Conservation (phyloP, 495 filamentous ascomycete species). For the Pyrenopolyporus hunteri region DNA sequence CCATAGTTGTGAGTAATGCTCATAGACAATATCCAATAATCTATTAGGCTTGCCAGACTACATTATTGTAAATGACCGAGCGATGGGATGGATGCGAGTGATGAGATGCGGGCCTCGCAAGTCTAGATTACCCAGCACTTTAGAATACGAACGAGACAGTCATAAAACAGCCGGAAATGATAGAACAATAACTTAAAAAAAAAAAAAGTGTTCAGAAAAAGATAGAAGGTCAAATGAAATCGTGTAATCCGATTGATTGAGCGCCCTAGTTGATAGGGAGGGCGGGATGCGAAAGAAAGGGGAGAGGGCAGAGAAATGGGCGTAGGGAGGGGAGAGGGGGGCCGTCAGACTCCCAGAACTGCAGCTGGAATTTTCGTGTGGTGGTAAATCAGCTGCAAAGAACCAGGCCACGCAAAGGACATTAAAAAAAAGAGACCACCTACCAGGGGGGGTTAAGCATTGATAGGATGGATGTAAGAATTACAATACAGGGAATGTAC, state of each 20-base stretch:
- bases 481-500: conserved; percentile 11
- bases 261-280: too few relatives aligned
- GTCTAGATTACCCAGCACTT: not conserved
- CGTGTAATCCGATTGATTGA: too few relatives aligned
- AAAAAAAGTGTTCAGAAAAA: too few relatives aligned
- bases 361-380: conserved; percentile 34
- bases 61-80: conserved; percentile 6
- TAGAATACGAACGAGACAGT: not conserved
- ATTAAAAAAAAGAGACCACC: conserved; percentile 33
- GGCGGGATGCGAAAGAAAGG: conserved; percentile 32
- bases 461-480: conserved; percentile 5
- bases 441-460: conserved; percentile 24
- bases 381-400: conserved; percentile 45
- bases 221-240: too few relatives aligned
- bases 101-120: not conserved
- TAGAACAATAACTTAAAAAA: not conserved
- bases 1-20: not conserved
- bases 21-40: conserved; percentile 15
- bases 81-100: conserved; percentile 1
- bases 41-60: not conserved
- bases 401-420: conserved; percentile 40
- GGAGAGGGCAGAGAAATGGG: conserved; percentile 32
- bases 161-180: not conserved
- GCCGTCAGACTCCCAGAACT: conserved; percentile 40
- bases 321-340: conserved; percentile 30